Conservation (phyloP, 108 stramenopile genomes). For the Nitzschia putrida region DNA sequence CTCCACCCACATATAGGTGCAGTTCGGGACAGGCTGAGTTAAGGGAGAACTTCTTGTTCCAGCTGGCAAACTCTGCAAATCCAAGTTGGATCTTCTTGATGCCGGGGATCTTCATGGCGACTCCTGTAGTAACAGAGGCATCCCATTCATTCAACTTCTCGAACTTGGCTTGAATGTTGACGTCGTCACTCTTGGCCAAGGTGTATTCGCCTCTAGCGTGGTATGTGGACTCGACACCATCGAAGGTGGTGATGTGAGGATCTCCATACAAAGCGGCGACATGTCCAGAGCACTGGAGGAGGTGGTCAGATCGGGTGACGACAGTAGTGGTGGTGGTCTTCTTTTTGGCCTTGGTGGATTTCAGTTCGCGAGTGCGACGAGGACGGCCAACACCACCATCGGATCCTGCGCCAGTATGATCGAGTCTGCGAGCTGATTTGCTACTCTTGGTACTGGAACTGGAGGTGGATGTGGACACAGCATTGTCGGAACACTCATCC, state of each 20-base stretch:
- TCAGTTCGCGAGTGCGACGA: too few relatives aligned
- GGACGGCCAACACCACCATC: too few relatives aligned
- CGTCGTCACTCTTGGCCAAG: neutral
- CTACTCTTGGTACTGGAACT: too few relatives aligned
- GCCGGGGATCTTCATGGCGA: neutral
- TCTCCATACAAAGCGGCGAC: neutral
- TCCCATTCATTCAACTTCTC: neutral
- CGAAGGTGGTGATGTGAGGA: conserved; percentile 16
- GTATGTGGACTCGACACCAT: neutral
- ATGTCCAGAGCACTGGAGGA: neutral
- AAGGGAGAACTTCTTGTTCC: neutral
- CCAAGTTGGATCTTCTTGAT: neutral
- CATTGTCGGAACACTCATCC: too few relatives aligned
- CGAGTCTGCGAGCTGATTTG: too few relatives aligned
- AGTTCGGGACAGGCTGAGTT: neutral
- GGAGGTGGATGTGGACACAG: too few relatives aligned
- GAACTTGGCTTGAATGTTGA: conserved; percentile 2
- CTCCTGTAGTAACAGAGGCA: neutral
- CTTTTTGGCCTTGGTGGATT: too few relatives aligned
- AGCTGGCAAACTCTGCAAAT: neutral
- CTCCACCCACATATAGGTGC: neutral
- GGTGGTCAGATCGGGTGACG: neutral
- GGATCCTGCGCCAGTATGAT: too few relatives aligned
- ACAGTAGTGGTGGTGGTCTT: too few relatives aligned
- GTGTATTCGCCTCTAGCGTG: conserved; percentile 2